Conservation (phyloP, 2,329 filamentous ascomycete species). For the Xylaria polymorpha region DNA sequence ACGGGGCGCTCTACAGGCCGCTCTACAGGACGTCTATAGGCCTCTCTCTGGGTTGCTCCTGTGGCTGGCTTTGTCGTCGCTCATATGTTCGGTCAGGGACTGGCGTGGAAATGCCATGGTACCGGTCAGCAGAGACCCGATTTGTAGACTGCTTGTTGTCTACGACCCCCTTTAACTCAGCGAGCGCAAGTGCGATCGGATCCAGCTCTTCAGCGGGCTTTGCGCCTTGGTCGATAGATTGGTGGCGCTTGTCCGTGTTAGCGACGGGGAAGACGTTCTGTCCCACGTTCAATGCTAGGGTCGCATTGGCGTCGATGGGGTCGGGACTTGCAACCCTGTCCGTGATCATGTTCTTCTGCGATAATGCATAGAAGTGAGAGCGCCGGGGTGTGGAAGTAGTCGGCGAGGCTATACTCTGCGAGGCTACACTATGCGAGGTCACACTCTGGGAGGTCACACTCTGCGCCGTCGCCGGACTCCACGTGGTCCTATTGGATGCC, state of each 20-base stretch:
- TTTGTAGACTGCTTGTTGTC: constrained; percentile 80
- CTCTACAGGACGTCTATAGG: constrained; percentile 1
- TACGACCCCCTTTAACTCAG: constrained; percentile 86
- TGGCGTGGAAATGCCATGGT: constrained; percentile 92
- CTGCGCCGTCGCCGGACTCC: constrained; percentile 56
- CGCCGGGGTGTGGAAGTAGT: constrained; percentile 49
- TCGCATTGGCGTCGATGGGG: constrained; percentile 90
- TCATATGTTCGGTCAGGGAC: constrained; percentile 61
- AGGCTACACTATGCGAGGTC: no score
- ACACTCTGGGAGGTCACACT: no score
- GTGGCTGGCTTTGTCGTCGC: constrained; percentile 47
- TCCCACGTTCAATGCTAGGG: constrained; percentile 91
- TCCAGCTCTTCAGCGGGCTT: constrained; percentile 74
- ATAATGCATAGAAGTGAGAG: constrained; percentile 55
- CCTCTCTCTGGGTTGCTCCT: constrained; percentile 16
- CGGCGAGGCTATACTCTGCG: constrained; percentile 23
- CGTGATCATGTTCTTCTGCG: constrained; percentile 53
- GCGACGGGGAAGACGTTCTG: constrained; percentile 96
- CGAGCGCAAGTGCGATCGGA: constrained; percentile 90
- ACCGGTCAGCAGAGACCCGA: constrained; percentile 94
- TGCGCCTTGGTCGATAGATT: constrained; percentile 52
- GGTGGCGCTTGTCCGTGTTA: constrained; percentile 73
- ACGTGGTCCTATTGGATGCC: constrained; percentile 67
- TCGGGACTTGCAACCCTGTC: constrained; percentile 75
- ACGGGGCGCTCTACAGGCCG: constrained; percentile 1